These are phyloP conservation scores for Striga asiatica DNA, from an alignment of 257 asterid genomes.

Conservation along the genomic window DNA sequence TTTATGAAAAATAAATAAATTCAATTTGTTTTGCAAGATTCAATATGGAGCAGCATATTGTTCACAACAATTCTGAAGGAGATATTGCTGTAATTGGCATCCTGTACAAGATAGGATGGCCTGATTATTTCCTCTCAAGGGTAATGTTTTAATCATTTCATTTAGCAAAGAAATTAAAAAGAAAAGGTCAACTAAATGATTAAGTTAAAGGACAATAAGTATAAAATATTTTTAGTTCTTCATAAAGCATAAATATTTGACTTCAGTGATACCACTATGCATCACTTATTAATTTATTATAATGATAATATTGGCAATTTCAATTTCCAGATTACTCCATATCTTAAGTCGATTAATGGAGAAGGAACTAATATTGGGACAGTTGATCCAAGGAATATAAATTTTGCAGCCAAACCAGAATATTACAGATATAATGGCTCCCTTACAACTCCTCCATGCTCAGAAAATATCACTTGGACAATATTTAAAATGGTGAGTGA, in stretches of 20 bases:
- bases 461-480: conserved; percentile 55
- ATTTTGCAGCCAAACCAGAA: conserved; percentile 15
- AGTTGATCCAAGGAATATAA: conserved; percentile 24
- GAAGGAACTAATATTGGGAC: conserved; percentile 25
- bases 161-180: no score
- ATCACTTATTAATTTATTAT: no score
- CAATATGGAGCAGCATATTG: conserved; percentile 43
- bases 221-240: no score
- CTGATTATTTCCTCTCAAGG: conserved; percentile 36
- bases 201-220: no score
- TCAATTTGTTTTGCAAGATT: no score
- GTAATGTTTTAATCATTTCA: conserved; percentile 20
- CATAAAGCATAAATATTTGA: no score
- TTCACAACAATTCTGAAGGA: conserved; percentile 28
- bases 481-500: conserved; percentile 24
- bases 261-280: no score
- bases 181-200: no score
- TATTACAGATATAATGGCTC: conserved; percentile 59
- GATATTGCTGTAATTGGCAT: conserved; percentile 39
- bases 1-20: no score
- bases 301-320: no score
- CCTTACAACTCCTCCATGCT: conserved; percentile 69
- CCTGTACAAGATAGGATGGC: conserved; percentile 29
- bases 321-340: conserved; percentile 27
- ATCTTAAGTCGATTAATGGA: conserved; percentile 5